Evolutionary conservation across 148 eudicot species (phyloP), one percentile per base, ranked within the genome.

Genomic region (Agrostemma githago): DNA sequence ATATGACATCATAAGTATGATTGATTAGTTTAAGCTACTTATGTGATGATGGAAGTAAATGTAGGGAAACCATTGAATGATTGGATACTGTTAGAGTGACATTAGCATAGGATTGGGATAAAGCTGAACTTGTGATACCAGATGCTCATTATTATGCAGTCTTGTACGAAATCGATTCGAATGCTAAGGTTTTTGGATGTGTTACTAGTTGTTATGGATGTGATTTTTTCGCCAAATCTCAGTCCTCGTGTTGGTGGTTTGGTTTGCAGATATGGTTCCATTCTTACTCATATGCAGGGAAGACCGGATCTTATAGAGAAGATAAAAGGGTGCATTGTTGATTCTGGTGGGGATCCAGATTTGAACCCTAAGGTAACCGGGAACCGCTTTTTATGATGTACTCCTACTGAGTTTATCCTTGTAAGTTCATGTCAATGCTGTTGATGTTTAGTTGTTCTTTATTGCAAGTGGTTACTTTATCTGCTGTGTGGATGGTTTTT

Each of bases 331-430:
- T 92, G 97, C 53, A 79, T 96, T 53, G 84, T 89, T 74, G 99
- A 92, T 75, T 96, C 99, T 1, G 99, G 99, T 72, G 95, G 91
- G 6, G 99, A 89, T 73, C 95, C 99, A 11, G 86, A 89, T 51
- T 71, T 95, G 75, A 84, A 90, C 74, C 96, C 97, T 38, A 89
- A 90, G 99, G 99, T 96, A 40, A 15, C 48, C 60, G 40, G 40
- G 57, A 21, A 21, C 44, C 20, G 17, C 60, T 26, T n/a, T 57
- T 65, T 12, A 2, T 5, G 1, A 37, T 44, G 26, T 26, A 51
- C 3, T 48, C 54, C 54, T 48, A 46, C 53, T 46, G 10, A 8
- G 53, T 46, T 4, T 7, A 9, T 46, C 10, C 10, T 46, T 1
- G 2, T 46, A 48, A 48, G 11, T 12, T 48, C 12, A 9, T 1